Percentiles rank a stretch among this genome's conserved stretches.
phyloP scores from a whole-genome alignment of 352 stramenopile genomes.

The Phytopythium chamaehyphon region DNA sequence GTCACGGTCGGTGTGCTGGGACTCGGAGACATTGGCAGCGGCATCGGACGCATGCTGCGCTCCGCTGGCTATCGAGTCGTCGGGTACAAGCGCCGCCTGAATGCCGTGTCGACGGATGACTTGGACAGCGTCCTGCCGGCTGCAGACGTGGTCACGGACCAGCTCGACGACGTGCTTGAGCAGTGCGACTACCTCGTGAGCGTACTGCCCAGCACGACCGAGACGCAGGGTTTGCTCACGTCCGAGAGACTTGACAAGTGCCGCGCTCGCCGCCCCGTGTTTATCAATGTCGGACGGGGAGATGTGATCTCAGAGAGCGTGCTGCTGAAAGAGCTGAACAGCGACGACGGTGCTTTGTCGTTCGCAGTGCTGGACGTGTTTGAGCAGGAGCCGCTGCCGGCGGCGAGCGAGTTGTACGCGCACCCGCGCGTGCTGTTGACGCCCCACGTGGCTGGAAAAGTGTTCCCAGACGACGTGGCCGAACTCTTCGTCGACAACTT shows the following conservation, averaged over 20 bases:
- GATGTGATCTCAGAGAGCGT: slow-evolving; percentile 66
- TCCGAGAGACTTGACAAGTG: slow-evolving; percentile 41
- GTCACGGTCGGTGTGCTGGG: slow-evolving; percentile 48
- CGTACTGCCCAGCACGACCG: slow-evolving; percentile 73
- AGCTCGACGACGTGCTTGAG: slow-evolving; percentile 41
- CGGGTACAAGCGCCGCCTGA: slow-evolving; percentile 51
- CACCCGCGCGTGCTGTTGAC: slow-evolving; percentile 65
- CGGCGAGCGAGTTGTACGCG: slow-evolving; percentile 55
- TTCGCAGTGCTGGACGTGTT: slow-evolving; percentile 60
- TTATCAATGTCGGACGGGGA: slow-evolving; percentile 86
- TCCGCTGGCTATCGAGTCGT: slow-evolving; percentile 43
- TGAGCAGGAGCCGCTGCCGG: slow-evolving; percentile 47
- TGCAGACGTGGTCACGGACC: slow-evolving; percentile 33
- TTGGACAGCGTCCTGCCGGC: neutral
- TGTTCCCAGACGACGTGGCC: slow-evolving; percentile 71
- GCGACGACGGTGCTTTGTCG: slow-evolving; percentile 50
- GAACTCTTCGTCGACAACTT: slow-evolving; percentile 67
- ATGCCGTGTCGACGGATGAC: slow-evolving; percentile 7
- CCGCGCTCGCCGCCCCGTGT: slow-evolving; percentile 47
- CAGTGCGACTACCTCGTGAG: slow-evolving; percentile 78
- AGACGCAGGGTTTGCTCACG: slow-evolving; percentile 61
- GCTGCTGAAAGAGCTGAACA: slow-evolving; percentile 49
- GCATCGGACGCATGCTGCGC: slow-evolving; percentile 37
- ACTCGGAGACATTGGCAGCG: slow-evolving; percentile 46
- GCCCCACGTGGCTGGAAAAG: slow-evolving; percentile 77